Conservation (phyloP, 2,329 filamentous ascomycete genomes). For the Talaromyces sp. region DNA sequence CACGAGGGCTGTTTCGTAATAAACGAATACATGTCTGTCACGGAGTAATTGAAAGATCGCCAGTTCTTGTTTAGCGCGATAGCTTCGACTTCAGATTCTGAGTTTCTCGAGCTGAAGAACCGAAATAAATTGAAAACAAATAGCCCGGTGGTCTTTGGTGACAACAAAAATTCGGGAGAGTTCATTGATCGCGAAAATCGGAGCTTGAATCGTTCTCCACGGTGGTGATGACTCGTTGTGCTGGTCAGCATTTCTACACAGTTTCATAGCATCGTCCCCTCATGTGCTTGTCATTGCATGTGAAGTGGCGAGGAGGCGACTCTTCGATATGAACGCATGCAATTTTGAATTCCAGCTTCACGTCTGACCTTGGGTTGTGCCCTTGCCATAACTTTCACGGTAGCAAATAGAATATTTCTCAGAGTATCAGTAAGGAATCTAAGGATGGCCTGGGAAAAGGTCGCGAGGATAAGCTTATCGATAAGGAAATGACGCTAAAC, state of each 20-base stretch:
- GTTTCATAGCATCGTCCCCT: neutral
- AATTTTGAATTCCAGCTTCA: neutral
- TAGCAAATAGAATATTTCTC: too few species aligned
- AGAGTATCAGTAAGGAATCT: too few species aligned
- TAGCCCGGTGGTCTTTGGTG: neutral
- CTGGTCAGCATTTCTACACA: neutral
- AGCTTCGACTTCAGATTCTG: neutral
- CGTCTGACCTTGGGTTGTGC: neutral
- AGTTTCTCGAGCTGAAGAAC: neutral
- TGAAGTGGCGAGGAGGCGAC: neutral
- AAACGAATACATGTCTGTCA: neutral
- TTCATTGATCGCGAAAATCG: conserved; percentile 6
- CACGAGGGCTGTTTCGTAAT: neutral
- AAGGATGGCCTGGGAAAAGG: too few species aligned
- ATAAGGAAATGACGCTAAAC: conserved; percentile 10
- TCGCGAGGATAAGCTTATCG: neutral
- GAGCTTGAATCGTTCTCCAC: neutral
- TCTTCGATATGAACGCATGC: neutral
- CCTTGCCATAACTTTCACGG: neutral
- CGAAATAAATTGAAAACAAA: conserved; percentile 2
- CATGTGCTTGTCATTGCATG: neutral
- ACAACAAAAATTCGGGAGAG: conserved; percentile 40
- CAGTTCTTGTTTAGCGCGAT: neutral
- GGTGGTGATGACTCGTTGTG: neutral
- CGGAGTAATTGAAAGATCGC: neutral